phyloP scores from a whole-genome alignment of 331 rosid genomes.

The Quercus tomentella region DNA sequence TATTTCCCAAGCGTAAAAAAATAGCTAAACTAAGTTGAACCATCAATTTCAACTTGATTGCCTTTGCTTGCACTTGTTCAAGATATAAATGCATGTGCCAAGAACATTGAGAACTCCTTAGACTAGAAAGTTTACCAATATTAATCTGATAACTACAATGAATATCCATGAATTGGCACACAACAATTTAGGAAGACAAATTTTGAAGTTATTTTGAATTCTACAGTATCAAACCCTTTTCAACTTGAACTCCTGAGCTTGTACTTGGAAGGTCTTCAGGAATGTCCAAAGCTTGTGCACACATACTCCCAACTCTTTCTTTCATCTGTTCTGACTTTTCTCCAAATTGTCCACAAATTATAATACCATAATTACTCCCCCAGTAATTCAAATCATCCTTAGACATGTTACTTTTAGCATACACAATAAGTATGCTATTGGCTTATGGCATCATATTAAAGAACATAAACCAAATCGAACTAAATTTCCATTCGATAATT shows the following conservation, averaged over 20 bases:
- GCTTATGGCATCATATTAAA: not conserved
- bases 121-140: no score
- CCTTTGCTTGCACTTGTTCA: no score
- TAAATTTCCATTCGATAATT: not conserved
- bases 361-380: no score
- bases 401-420: not conserved
- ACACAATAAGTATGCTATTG: not conserved
- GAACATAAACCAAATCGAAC: not conserved
- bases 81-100: no score
- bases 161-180: no score
- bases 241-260: not conserved
- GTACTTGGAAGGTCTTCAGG: not conserved
- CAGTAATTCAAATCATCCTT: not conserved
- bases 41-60: no score
- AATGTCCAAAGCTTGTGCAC: not conserved
- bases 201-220: not conserved
- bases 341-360: not conserved
- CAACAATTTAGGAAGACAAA: no score
- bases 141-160: no score
- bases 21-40: no score
- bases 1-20: no score
- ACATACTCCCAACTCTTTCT: not conserved
- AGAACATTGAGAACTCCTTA: no score
- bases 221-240: not conserved
- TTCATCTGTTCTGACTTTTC: not conserved